Evolutionary conservation across 345 rosid species (phyloP).

Genomic region (Camelina sativa): DNA sequence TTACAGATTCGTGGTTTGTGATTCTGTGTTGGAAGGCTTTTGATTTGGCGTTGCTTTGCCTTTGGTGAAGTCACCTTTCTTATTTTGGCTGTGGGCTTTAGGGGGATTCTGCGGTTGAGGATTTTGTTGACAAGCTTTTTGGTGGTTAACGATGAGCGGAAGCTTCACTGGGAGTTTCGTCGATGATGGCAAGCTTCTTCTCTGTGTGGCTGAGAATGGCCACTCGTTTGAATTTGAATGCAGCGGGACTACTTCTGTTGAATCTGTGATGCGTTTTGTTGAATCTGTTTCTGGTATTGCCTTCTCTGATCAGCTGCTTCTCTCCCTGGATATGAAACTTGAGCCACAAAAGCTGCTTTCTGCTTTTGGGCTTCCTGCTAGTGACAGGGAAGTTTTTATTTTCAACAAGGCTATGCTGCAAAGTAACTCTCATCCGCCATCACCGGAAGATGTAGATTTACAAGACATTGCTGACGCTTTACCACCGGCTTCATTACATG

Average conservation of each 20-base stretch:
- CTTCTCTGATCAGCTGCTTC: conserved; percentile 82
- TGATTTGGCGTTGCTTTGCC: conserved; percentile 20
- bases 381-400: conserved; percentile 71
- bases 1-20: conserved; percentile 6
- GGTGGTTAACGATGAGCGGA: conserved; percentile 66
- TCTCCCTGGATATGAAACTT: conserved; percentile 79
- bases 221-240: conserved; percentile 74
- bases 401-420: conserved; percentile 81
- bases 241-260: conserved; percentile 68
- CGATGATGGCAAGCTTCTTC: conserved; percentile 72
- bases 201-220: conserved; percentile 91
- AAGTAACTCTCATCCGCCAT: conserved; percentile 62
- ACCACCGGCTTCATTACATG: conserved; percentile 50
- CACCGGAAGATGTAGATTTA: conserved; percentile 61
- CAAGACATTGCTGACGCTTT: conserved; percentile 65
- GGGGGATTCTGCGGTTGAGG: conserved; percentile 43
- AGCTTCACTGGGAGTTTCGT: conserved; percentile 56
- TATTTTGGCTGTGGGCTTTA: conserved; percentile 15
- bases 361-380: conserved; percentile 75
- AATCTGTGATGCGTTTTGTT: conserved; percentile 69
- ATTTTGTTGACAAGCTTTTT: conserved; percentile 28
- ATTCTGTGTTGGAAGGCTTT: not conserved
- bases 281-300: conserved; percentile 61
- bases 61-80: conserved; percentile 25
- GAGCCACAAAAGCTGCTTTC: conserved; percentile 80